Conservation (phyloP, 2,329 filamentous ascomycete species). For the Dactylella cylindrospora region DNA sequence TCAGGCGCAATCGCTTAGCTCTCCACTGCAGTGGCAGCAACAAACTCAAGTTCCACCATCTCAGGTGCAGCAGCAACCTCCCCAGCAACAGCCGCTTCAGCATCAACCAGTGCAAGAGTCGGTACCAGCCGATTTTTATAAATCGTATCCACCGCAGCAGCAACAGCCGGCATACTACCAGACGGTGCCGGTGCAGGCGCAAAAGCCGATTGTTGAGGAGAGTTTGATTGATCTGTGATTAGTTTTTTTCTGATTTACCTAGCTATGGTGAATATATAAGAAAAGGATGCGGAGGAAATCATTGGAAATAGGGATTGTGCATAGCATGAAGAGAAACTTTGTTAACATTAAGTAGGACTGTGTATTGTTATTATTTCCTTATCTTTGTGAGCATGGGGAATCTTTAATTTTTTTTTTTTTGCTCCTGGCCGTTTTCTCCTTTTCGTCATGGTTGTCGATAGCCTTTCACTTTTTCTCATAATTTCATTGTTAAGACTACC, state of each 20-base stretch:
- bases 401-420: no score
- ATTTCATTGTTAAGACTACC: no score
- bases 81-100: slow-evolving; percentile 52
- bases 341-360: no score
- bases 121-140: slow-evolving; percentile 44
- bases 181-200: slow-evolving; percentile 14
- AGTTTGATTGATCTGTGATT: slow-evolving; percentile 75
- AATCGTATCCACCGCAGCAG: slow-evolving; percentile 53
- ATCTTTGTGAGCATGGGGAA: no score
- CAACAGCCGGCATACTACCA: slow-evolving; percentile 42
- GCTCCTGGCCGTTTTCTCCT: no score
- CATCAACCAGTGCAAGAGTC: slow-evolving; percentile 45
- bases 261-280: no score
- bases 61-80: slow-evolving; percentile 51
- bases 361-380: no score
- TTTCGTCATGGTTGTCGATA: no score
- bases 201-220: slow-evolving; percentile 63
- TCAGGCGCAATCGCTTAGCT: slow-evolving; percentile 2
- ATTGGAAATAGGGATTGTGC: no score
- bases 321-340: no score
- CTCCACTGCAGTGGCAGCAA: slow-evolving; percentile 20
- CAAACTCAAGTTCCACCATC: slow-evolving; percentile 15
- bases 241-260: slow-evolving; percentile 7
- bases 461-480: no score
- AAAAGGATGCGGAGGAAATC: no score